phyloP scores from a whole-genome alignment of 352 stramenopile genomes.

The Globisporangium megalacanthum region DNA sequence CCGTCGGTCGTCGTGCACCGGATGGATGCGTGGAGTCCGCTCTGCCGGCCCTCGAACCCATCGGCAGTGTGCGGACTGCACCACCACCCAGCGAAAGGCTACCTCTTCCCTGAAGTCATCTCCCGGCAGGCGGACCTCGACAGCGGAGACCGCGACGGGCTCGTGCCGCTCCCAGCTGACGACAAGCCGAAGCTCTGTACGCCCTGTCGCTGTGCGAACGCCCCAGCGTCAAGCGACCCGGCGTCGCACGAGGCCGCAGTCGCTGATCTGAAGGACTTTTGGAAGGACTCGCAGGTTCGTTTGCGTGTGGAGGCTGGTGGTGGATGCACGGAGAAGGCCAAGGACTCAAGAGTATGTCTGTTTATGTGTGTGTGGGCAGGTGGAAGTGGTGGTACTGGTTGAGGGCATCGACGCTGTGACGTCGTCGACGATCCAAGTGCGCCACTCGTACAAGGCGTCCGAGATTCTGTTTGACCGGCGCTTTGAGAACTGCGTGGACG shows the following conservation, averaged over 20 bases:
- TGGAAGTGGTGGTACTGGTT: conserved; percentile 96
- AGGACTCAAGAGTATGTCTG: conserved; percentile 5
- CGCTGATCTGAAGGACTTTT: conserved; percentile 69
- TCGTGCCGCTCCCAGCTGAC: conserved; percentile 21
- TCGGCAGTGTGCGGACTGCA: conserved; percentile 36
- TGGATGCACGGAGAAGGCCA: background rate
- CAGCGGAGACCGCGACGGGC: conserved; percentile 54
- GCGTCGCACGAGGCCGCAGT: conserved; percentile 25
- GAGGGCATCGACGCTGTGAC: conserved; percentile 95
- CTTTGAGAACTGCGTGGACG: conserved; percentile 90
- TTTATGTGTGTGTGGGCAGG: conserved; percentile 25
- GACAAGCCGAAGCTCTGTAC: conserved; percentile 28
- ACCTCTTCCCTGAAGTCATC: conserved; percentile 67
- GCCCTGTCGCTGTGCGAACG: conserved; percentile 32
- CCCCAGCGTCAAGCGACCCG: conserved; percentile 16
- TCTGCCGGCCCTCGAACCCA: conserved; percentile 68
- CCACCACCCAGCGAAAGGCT: conserved; percentile 55
- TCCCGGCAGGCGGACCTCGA: conserved; percentile 52
- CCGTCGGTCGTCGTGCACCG: conserved; percentile 92
- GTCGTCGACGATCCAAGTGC: conserved; percentile 92
- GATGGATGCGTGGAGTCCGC: conserved; percentile 88
- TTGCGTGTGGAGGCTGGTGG: background rate
- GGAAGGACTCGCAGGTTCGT: conserved; percentile 65
- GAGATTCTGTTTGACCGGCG: conserved; percentile 93
- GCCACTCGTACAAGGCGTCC: conserved; percentile 92